Conservation (phyloP, 139 green algal species). For the Nannochloris sp. region DNA sequence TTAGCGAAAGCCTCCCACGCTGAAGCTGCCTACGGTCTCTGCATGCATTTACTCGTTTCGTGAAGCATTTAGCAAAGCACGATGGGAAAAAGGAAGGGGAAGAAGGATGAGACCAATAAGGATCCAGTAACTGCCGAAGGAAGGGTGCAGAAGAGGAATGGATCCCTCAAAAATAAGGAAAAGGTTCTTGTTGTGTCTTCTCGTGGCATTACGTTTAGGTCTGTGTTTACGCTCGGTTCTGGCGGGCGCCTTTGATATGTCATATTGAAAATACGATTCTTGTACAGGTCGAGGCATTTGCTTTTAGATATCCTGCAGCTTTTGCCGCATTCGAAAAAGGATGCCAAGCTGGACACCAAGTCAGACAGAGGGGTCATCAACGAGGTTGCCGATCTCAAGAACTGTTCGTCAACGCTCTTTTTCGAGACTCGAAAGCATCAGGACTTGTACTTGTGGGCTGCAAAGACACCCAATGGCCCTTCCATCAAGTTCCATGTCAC, state of each 20-base stretch:
- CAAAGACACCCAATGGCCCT: constrained; percentile 83
- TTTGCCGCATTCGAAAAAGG: constrained; percentile 90
- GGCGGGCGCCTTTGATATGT: neutral
- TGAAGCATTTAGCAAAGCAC: neutral
- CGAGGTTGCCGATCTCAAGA: constrained; percentile 91
- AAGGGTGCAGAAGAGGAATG: constrained; percentile 1
- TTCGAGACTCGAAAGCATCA: constrained; percentile 93
- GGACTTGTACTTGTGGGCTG: constrained; percentile 96
- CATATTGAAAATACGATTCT: neutral
- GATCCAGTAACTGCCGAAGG: neutral
- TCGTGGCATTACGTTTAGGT: constrained; percentile 22
- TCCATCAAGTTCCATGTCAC: constrained; percentile 89
- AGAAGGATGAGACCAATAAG: neutral
- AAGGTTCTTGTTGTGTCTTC: constrained; percentile 15
- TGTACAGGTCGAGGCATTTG: constrained; percentile 79
- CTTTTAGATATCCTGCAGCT: constrained; percentile 84
- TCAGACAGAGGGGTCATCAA: constrained; percentile 76
- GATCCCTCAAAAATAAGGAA: constrained; percentile 20
- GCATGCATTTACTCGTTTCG: no score
- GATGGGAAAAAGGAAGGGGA: neutral
- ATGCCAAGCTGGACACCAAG: constrained; percentile 96
- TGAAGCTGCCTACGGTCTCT: no score
- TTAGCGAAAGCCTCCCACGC: no score
- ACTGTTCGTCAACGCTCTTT: constrained; percentile 81
- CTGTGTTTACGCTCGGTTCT: neutral